phyloP scores from a whole-genome alignment of 257 asterid species.

The Fraxinus anomala region DNA sequence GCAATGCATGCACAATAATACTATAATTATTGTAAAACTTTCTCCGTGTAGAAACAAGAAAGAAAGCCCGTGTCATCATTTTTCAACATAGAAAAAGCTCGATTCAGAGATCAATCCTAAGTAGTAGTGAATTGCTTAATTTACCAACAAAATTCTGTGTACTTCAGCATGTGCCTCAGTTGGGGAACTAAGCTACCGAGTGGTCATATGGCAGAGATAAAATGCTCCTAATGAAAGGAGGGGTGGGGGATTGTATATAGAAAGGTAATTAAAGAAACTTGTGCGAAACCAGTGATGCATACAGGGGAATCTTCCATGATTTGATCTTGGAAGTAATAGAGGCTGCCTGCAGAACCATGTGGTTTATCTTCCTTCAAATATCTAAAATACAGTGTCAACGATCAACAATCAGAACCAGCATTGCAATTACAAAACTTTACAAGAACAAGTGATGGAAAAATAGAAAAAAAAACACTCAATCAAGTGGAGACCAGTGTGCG shows the following conservation, averaged over 20 bases:
- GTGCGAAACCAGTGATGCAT: constrained; percentile 27
- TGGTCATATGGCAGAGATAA: background rate
- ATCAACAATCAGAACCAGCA: constrained; percentile 10
- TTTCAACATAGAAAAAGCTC: background rate
- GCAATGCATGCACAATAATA: background rate
- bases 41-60: background rate
- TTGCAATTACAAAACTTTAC: background rate
- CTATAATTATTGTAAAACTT: background rate
- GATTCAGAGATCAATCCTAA: background rate
- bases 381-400: constrained; percentile 32
- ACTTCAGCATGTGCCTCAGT: background rate
- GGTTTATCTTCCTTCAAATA: constrained; percentile 87
- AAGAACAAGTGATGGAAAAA: background rate
- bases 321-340: constrained; percentile 71
- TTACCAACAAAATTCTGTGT: background rate
- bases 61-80: background rate
- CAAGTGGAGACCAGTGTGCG: constrained; percentile 23
- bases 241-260: background rate
- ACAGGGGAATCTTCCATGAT: constrained; percentile 94
- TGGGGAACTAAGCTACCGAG: background rate
- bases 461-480: background rate
- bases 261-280: constrained; percentile 9
- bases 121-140: background rate
- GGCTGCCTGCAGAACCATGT: constrained; percentile 87
- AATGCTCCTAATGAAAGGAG: background rate